Conservation (phyloP, 176 grass and related monocot genomes). For the barley (Hordeum vulgare) region DNA sequence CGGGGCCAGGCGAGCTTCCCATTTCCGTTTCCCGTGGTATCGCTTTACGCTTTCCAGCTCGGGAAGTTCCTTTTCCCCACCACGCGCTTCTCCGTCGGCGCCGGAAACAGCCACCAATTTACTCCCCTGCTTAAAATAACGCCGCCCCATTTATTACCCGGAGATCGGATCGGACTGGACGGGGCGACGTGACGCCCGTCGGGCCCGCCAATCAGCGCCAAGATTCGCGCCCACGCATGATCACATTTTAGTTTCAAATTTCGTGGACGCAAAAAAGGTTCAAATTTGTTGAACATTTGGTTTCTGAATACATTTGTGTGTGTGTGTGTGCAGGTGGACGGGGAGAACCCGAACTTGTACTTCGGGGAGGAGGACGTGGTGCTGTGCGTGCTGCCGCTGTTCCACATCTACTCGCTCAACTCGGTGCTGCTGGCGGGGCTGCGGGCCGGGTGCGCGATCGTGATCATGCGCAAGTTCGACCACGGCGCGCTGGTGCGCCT, state of each 20-base stretch:
- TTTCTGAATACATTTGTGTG: neutral
- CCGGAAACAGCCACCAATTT: constrained; percentile 6
- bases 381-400: constrained; percentile 85
- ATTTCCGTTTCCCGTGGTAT: neutral
- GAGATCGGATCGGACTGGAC: neutral
- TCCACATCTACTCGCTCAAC: constrained; percentile 99
- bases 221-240: constrained; percentile 31
- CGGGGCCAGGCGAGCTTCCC: neutral
- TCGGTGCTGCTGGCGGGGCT: constrained; percentile 82
- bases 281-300: neutral
- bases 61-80: neutral
- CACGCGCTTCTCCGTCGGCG: constrained; percentile 27
- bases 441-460: constrained; percentile 56
- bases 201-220: neutral
- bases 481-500: constrained; percentile 61
- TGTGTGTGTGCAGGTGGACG: constrained; percentile 26
- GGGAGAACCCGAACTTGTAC: constrained; percentile 80
- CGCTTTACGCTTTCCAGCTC: constrained; percentile 17
- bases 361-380: constrained; percentile 54
- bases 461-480: constrained; percentile 88
- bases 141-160: neutral
- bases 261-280: neutral
- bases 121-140: neutral
- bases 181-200: neutral
- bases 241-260: neutral